Evolutionary conservation across 441 rosid genomes (phyloP).

Genomic region (Macaranga tanarius): DNA sequence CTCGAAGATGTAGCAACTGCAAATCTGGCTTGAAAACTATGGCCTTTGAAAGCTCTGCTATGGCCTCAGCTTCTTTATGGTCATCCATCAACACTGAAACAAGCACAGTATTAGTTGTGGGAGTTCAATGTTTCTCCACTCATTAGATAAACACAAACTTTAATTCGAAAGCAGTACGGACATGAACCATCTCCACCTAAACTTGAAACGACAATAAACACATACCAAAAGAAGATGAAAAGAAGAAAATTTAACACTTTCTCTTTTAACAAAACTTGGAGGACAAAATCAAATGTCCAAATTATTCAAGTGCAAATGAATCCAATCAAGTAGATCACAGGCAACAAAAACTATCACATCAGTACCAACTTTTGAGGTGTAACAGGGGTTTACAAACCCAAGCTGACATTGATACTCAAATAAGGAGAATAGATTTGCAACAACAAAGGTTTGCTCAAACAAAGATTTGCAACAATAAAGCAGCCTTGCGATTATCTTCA

Average conservation of each 20-base stretch:
- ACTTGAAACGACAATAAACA: background rate
- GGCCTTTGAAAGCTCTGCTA: constrained; percentile 74
- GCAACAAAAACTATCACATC: too few relatives aligned
- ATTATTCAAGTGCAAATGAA: too few relatives aligned
- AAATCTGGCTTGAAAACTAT: constrained; percentile 87
- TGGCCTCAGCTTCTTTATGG: constrained; percentile 88
- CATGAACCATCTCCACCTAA: background rate
- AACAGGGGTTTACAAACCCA: too few relatives aligned
- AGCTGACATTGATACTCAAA: background rate
- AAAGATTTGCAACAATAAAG: background rate
- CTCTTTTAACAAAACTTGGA: background rate
- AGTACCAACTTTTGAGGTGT: too few relatives aligned
- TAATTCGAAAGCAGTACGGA: background rate
- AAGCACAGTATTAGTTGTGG: constrained; percentile 21
- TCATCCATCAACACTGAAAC: constrained; percentile 88
- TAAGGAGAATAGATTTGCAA: background rate
- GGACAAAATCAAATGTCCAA: too few relatives aligned
- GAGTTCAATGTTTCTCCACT: background rate
- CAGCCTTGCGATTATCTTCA: background rate
- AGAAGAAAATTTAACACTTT: background rate
- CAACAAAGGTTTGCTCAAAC: background rate
- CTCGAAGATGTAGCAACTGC: constrained; percentile 88
- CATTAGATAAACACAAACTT: background rate
- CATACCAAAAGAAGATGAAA: background rate
- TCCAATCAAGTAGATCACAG: too few relatives aligned